A percentile compares a stretch with the other conserved stretches of the same genome.
phyloP scores from a whole-genome alignment of 192 early-diverging fungal species.

The Backusella tarrabulga region DNA sequence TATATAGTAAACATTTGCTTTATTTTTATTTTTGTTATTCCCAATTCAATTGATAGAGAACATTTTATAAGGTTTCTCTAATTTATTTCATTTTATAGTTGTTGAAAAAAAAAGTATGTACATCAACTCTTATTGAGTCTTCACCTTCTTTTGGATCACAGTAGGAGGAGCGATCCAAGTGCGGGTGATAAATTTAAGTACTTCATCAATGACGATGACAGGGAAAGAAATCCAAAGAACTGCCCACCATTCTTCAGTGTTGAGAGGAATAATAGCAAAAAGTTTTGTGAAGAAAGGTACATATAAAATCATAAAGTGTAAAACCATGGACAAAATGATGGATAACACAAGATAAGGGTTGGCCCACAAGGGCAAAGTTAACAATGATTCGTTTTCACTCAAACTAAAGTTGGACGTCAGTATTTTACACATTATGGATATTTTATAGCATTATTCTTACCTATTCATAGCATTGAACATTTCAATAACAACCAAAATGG shows the following conservation, averaged over 20 bases:
- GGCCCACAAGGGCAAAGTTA: constrained; percentile 88
- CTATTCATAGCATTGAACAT: constrained; percentile 99
- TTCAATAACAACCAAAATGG: constrained; percentile 95
- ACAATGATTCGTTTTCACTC: constrained; percentile 92
- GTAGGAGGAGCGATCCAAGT: constrained; percentile 39
- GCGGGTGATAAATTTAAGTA: constrained; percentile 65
- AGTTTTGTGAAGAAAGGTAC: constrained; percentile 93
- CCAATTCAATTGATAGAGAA: neutral
- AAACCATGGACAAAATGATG: constrained; percentile 83
- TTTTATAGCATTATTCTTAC: constrained; percentile 12
- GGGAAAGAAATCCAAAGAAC: constrained; percentile 89
- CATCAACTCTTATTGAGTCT: constrained; percentile 22
- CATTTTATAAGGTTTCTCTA: neutral
- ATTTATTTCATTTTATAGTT: neutral
- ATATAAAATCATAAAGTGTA: constrained; percentile 97
- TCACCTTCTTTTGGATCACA: constrained; percentile 12
- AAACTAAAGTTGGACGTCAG: constrained; percentile 39
- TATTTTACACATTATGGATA: neutral
- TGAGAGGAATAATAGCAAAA: constrained; percentile 90
- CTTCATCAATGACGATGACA: constrained; percentile 91
- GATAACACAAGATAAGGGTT: constrained; percentile 88
- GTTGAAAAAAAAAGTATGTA: neutral
- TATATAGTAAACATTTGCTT: neutral
- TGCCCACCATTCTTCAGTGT: constrained; percentile 85
- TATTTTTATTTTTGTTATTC: neutral